Evolutionary conservation across 441 rosid genomes (phyloP).

Genomic region (Raphanus hybrid): DNA sequence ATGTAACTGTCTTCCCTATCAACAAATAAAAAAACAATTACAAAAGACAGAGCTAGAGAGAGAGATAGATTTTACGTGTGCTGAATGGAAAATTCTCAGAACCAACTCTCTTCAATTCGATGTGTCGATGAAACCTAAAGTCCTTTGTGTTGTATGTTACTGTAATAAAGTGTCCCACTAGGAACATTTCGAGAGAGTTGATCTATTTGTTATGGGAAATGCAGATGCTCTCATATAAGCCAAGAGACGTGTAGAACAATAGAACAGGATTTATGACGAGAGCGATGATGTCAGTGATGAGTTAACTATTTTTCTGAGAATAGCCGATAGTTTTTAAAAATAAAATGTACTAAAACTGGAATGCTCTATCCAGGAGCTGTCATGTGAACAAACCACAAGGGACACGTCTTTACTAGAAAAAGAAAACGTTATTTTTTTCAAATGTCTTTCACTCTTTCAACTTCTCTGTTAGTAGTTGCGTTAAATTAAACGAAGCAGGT

Average conservation of each 20-base stretch:
- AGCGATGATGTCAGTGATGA: too few species aligned
- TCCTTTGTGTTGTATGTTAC: background rate
- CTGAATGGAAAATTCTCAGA: background rate
- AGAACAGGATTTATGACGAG: too few species aligned
- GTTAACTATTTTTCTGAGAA: too few species aligned
- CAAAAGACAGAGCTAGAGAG: background rate
- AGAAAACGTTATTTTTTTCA: background rate
- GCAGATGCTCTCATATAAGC: background rate
- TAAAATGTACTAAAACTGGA: too few species aligned
- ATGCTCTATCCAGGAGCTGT: background rate
- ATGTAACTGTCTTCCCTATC: background rate
- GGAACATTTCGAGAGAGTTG: slow-evolving; percentile 3
- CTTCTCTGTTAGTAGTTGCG: background rate
- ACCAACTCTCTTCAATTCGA: background rate
- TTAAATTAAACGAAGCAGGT: background rate
- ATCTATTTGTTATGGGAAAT: slow-evolving; percentile 7
- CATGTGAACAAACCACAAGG: background rate
- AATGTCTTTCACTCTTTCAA: background rate
- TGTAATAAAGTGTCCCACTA: background rate
- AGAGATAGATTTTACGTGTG: background rate
- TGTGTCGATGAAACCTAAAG: background rate
- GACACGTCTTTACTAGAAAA: background rate
- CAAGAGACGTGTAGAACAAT: slow-evolving; percentile 16
- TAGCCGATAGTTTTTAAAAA: too few species aligned
- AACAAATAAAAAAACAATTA: background rate